A percentile compares a stretch with the other conserved stretches of the same genome.
phyloP scores from a whole-genome alignment of 805 yeast genomes.

The Ogataea pini region DNA sequence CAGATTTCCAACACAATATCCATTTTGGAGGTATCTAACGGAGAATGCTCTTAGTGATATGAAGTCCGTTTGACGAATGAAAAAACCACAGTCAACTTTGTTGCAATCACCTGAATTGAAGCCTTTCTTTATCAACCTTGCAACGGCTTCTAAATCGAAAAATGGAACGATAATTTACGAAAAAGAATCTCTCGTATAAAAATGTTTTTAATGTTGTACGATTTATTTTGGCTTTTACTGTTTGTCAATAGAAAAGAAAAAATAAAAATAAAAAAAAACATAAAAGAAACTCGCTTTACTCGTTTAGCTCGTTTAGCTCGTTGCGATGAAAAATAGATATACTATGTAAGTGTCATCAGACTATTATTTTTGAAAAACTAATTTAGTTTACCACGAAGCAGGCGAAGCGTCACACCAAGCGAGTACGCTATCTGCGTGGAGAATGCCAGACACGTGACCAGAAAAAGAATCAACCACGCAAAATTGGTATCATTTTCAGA shows the following conservation, averaged over 20 bases:
- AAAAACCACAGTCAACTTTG: neutral
- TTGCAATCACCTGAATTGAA: no score
- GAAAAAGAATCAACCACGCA: neutral
- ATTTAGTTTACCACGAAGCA: no score
- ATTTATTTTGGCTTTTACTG: slow-evolving; percentile 5
- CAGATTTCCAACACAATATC: slow-evolving; percentile 84
- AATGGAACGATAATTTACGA: neutral
- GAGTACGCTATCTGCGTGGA: no score
- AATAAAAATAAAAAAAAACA: no score
- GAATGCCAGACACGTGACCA: neutral
- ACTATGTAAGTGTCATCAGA: no score
- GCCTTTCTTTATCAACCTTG: no score
- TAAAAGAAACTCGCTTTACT: slow-evolving; percentile 9
- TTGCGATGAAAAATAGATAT: neutral
- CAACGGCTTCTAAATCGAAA: neutral
- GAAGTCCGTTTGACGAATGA: no score
- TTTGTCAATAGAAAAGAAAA: no score
- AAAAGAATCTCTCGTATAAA: neutral
- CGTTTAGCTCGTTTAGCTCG: slow-evolving; percentile 26
- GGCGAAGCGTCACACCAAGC: no score
- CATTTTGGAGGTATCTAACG: slow-evolving; percentile 48
- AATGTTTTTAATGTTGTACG: slow-evolving; percentile 17
- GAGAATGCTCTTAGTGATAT: neutral
- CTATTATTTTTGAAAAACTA: no score
- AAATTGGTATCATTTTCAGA: neutral